These are phyloP conservation scores for Furcasterigmium sp. DNA, from an alignment of 2,329 filamentous ascomycete species.

Conservation along the genomic window DNA sequence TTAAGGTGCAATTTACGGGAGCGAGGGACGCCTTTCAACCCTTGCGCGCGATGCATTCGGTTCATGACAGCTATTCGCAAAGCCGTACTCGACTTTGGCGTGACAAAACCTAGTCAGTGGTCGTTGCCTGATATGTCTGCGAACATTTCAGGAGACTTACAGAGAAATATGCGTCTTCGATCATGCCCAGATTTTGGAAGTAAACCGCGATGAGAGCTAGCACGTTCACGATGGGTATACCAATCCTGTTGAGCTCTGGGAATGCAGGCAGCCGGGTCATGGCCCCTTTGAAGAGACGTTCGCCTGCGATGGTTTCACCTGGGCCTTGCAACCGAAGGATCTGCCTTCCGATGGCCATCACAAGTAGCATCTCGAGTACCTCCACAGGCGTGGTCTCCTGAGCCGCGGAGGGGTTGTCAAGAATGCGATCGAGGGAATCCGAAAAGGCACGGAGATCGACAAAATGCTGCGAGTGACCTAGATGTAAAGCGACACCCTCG, in stretches of 20 bases:
- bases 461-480: conserved; percentile 1
- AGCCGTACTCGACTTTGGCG: neutral
- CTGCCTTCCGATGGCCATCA: neutral
- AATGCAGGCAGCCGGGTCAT: neutral
- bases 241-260: neutral
- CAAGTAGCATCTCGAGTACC: neutral
- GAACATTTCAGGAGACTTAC: neutral
- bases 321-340: neutral
- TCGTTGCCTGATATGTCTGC: too few species aligned
- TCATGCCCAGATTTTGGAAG: conserved; percentile 1
- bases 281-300: neutral
- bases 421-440: neutral
- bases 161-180: conserved; percentile 1
- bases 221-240: neutral
- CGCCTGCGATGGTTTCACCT: neutral
- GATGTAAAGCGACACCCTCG: neutral
- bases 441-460: neutral
- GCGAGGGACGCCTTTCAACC: neutral
- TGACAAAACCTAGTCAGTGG: too few species aligned
- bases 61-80: neutral
- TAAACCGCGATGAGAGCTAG: conserved; percentile 1
- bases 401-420: neutral
- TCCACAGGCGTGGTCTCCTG: neutral
- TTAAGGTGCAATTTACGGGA: neutral
- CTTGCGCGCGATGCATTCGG: neutral